phyloP scores from a whole-genome alignment of 2,329 filamentous ascomycete species.

The Cladophialophora chaetospira region DNA sequence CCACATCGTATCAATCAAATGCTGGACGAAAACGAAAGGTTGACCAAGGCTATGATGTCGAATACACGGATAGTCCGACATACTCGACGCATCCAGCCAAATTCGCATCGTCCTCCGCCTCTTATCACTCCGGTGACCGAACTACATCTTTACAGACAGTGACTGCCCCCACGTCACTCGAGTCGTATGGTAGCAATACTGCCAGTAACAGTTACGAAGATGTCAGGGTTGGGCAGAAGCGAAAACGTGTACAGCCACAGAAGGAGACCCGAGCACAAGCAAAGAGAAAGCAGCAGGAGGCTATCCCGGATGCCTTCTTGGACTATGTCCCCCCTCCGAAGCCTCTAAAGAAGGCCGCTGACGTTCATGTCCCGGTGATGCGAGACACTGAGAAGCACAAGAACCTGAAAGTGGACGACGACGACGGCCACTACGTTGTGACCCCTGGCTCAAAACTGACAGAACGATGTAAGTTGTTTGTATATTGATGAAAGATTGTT shows the following conservation, averaged over 20 bases:
- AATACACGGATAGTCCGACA: slow-evolving; percentile 70
- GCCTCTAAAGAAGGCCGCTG: slow-evolving; percentile 85
- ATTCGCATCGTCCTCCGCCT: slow-evolving; percentile 68
- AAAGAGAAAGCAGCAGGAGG: slow-evolving; percentile 73
- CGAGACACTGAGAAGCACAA: slow-evolving; percentile 49
- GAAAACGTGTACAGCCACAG: slow-evolving; percentile 75
- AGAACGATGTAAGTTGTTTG: slow-evolving; percentile 74
- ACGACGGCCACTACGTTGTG: slow-evolving; percentile 96
- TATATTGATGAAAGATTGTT: not conserved
- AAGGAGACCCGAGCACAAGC: slow-evolving; percentile 78
- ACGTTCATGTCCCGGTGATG: slow-evolving; percentile 66
- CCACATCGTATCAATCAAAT: slow-evolving; percentile 18
- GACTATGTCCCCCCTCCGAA: slow-evolving; percentile 85
- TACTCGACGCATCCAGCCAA: slow-evolving; percentile 75
- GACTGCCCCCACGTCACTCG: slow-evolving; percentile 84
- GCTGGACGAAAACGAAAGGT: slow-evolving; percentile 68
- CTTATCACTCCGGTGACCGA: slow-evolving; percentile 73
- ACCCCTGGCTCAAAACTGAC: slow-evolving; percentile 83
- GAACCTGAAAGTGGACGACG: slow-evolving; percentile 82
- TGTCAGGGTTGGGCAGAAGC: slow-evolving; percentile 76
- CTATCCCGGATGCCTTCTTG: slow-evolving; percentile 68
- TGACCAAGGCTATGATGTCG: slow-evolving; percentile 69
- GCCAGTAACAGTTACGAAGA: slow-evolving; percentile 64
- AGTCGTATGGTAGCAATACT: slow-evolving; percentile 60
- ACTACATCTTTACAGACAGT: slow-evolving; percentile 77